phyloP scores from a whole-genome alignment of 129 eudicot genomes.

The Solidago caesia region DNA sequence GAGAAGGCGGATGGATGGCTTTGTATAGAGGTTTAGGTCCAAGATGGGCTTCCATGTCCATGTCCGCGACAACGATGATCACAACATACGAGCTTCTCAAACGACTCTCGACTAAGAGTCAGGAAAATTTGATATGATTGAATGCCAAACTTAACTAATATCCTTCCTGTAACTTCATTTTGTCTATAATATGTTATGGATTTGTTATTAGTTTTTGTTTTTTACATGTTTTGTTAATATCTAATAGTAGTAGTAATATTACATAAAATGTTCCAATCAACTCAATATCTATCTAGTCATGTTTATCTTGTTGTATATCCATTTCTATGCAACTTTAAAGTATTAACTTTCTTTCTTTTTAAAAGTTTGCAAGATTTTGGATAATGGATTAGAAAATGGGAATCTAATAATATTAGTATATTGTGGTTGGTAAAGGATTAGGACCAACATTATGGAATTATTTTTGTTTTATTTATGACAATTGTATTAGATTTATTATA shows the following conservation, averaged over 20 bases:
- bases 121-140: slow-evolving; percentile 45
- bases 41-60: slow-evolving; percentile 79
- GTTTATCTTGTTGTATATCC: slow-evolving; percentile 14
- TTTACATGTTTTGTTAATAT: slow-evolving; percentile 1
- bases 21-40: slow-evolving; percentile 79
- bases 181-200: slow-evolving; percentile 13
- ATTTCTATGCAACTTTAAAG: slow-evolving; percentile 17
- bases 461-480: slow-evolving; percentile 8
- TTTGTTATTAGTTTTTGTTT: slow-evolving; percentile 8
- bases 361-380: slow-evolving; percentile 22
- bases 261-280: slow-evolving; percentile 2
- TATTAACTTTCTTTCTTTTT: slow-evolving; percentile 1
- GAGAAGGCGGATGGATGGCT: slow-evolving; percentile 85
- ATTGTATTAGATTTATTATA: slow-evolving; percentile 19
- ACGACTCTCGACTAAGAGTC: slow-evolving; percentile 69
- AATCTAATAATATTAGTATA: slow-evolving; percentile 20
- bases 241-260: background rate
- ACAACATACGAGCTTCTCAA: slow-evolving; percentile 82
- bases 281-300: slow-evolving; percentile 18
- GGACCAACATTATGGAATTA: slow-evolving; percentile 3
- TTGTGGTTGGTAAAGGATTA: slow-evolving; percentile 27
- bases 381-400: slow-evolving; percentile 38
- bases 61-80: slow-evolving; percentile 89
- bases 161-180: slow-evolving; percentile 17
- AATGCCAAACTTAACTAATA: slow-evolving; percentile 4